These are phyloP conservation scores for Apocynum venetum DNA, from an alignment of 257 asterid genomes.

Conservation along the genomic window DNA sequence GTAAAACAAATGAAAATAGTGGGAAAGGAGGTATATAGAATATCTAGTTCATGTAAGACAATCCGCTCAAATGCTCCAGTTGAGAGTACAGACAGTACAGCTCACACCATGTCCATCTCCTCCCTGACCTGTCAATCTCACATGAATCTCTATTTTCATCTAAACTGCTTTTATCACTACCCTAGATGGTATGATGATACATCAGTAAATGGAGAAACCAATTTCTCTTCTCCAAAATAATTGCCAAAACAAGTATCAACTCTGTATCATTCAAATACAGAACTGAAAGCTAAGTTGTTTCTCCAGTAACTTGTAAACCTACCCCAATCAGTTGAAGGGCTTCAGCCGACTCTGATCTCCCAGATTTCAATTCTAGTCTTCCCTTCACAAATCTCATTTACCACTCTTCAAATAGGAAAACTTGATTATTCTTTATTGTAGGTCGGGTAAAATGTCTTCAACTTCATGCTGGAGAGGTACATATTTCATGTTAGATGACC, in stretches of 20 bases:
- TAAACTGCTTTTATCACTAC: not conserved
- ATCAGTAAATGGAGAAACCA: not conserved
- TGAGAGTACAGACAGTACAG: not conserved
- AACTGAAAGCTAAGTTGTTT: not conserved
- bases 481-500: conserved; percentile 35
- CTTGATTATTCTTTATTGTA: conserved; percentile 28
- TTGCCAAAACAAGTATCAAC: not conserved
- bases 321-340: not conserved
- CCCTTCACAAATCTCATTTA: not conserved
- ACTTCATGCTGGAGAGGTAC: conserved; percentile 40
- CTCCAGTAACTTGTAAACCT: not conserved
- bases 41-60: not conserved
- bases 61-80: not conserved
- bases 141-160: not conserved
- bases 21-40: not conserved
- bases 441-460: conserved; percentile 47
- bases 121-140: not conserved
- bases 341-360: not conserved
- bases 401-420: not conserved
- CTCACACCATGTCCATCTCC: not conserved
- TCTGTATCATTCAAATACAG: conserved; percentile 4
- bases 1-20: not conserved
- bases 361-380: not conserved
- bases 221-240: not conserved
- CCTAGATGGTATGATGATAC: not conserved